phyloP scores from a whole-genome alignment of 805 yeast genomes.

The Candida argentea region DNA sequence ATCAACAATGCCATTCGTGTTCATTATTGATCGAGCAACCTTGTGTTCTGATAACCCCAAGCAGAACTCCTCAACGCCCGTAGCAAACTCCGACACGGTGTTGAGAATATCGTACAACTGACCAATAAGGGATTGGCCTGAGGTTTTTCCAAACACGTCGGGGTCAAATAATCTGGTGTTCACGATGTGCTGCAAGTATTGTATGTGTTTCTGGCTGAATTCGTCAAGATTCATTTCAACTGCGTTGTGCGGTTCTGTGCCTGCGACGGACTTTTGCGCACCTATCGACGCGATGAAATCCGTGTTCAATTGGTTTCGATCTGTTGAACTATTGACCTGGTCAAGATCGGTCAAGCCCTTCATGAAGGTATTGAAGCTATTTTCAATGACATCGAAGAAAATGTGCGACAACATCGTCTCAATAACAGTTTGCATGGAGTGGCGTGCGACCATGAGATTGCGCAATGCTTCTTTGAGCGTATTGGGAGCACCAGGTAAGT shows the following conservation, averaged over 20 bases:
- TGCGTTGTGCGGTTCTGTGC: slow-evolving; percentile 5
- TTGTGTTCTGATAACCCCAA: slow-evolving; percentile 15
- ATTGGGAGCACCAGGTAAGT: slow-evolving; percentile 11
- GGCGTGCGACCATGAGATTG: neutral
- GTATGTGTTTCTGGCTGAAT: slow-evolving; percentile 26
- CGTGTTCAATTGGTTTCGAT: slow-evolving; percentile 10
- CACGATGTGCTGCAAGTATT: slow-evolving; percentile 13
- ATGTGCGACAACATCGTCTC: slow-evolving; percentile 29
- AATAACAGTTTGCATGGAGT: slow-evolving; percentile 21
- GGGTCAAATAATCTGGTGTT: slow-evolving; percentile 23
- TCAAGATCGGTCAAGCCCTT: too few species aligned
- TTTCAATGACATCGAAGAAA: slow-evolving; percentile 37
- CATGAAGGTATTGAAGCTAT: slow-evolving; percentile 23
- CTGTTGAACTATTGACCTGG: slow-evolving; percentile 11
- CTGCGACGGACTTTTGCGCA: neutral
- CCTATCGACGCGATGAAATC: slow-evolving; percentile 4
- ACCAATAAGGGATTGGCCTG: slow-evolving; percentile 19
- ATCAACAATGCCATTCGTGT: too few species aligned
- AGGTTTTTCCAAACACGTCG: slow-evolving; percentile 17
- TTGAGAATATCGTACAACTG: slow-evolving; percentile 26
- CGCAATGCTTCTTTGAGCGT: too few species aligned
- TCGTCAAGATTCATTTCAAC: slow-evolving; percentile 41
- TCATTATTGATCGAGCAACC: too few species aligned
- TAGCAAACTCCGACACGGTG: slow-evolving; percentile 20
- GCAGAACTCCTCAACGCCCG: slow-evolving; percentile 25